Base-by-base conservation (phyloP, 176 grass and related monocot genomes). In the Stipa capillata region DNA sequence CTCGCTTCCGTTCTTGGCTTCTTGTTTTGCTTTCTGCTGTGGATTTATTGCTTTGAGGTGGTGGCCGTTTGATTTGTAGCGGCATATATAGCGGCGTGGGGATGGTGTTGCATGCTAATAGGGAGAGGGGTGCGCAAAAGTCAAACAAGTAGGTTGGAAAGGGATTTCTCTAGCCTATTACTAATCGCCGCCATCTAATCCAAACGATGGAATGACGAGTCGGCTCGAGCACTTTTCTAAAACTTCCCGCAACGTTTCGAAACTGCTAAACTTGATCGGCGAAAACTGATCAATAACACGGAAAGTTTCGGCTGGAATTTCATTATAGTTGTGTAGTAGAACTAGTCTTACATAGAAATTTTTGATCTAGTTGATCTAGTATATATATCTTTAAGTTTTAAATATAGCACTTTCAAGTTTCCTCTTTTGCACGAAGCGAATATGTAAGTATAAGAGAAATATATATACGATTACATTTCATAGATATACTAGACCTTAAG, bases 131-230 rank as follows among this genome's bases (percentile, higher is more conserved):
- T 11, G 76, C 27, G 44, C 44, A 34, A 48, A 62, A 68, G 80
- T 84, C 80, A 74, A 84, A 84, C 62, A 63, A 84, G 60, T 82
- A 5, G 79, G 72, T 68, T 34, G 47, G 33, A 72, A 83, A 37
- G 44, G 3, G 43, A 78, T 65, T 23, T 17, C 7, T 51, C 41
- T 17, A 66, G 48, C 36, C 4, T 54, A 18, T 11, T 39, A 2
- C 23, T 35, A 5, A 54, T 25, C 63, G 61, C 24, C 35, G 45
- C 14, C 7, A 66, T 78, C n/a, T 36, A 41, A 33, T 49, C 60
- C 25, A 27, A 66, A 20, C 23, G 65, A 23, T 23, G 18, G 5
- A 17, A 20, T 13, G 12, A 7, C 23, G 18, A 4, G 21, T 66
- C 60, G 35, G 35, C 36, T 64, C 2, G 3, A 54, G 18, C 6